A percentile compares a stretch with the other conserved stretches of the same genome.
phyloP scores from a whole-genome alignment of 495 filamentous ascomycete genomes.

The Oidiodendron maius region DNA sequence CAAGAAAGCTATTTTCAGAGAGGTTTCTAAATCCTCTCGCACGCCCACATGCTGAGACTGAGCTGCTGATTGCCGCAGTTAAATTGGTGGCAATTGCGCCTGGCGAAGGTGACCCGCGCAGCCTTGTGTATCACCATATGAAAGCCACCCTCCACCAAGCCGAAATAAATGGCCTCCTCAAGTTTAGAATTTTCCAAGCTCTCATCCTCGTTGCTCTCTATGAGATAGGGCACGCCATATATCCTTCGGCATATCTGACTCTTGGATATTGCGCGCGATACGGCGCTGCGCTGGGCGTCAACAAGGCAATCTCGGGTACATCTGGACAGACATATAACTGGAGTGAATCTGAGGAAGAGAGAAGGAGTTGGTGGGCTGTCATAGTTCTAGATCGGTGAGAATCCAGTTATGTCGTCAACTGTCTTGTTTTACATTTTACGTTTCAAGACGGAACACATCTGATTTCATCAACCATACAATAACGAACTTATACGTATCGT shows the following conservation, averaged over 20 bases:
- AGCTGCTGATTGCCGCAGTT: slow-evolving; percentile 42
- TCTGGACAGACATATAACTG: slow-evolving; percentile 24
- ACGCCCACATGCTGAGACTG: slow-evolving; percentile 35
- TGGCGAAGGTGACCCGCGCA: no score
- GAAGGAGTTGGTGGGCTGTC: slow-evolving; percentile 39
- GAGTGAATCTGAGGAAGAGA: slow-evolving; percentile 41
- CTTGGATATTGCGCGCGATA: slow-evolving; percentile 31
- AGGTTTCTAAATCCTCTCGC: slow-evolving; percentile 25
- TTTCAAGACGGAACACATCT: no score
- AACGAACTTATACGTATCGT: no score
- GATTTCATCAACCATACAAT: no score
- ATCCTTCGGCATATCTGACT: slow-evolving; percentile 29
- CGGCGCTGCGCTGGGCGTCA: slow-evolving; percentile 32
- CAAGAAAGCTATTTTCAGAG: slow-evolving; percentile 33
- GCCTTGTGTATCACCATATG: slow-evolving; percentile 25
- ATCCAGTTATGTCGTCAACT: no score
- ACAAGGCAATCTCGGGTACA: neutral
- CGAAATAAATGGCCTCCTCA: neutral
- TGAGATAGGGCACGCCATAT: slow-evolving; percentile 32
- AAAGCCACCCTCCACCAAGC: slow-evolving; percentile 28
- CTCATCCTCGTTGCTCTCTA: slow-evolving; percentile 30
- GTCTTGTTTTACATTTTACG: no score
- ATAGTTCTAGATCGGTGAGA: slow-evolving; percentile 43
- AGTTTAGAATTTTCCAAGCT: slow-evolving; percentile 27
- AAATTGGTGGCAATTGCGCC: no score